Conservation (phyloP, 2,329 filamentous ascomycete genomes). For the Gnomoniopsis smithogilvyi region DNA sequence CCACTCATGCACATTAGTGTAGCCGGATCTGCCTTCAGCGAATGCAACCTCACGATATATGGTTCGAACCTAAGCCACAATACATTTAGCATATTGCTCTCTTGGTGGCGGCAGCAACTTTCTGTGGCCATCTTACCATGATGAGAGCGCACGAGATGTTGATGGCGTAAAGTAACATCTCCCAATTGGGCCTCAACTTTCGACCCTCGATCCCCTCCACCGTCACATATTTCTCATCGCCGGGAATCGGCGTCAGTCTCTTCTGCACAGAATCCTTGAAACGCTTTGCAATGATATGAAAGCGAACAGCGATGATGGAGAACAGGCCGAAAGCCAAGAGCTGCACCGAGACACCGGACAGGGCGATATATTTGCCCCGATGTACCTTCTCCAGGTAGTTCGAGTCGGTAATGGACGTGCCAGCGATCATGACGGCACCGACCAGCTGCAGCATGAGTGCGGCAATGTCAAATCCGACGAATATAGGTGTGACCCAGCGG, state of each 20-base stretch:
- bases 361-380: conserved; percentile 34
- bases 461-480: conserved; percentile 37
- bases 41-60: conserved; percentile 15
- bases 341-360: conserved; percentile 39
- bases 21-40: conserved; percentile 22
- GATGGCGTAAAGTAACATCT: conserved; percentile 30
- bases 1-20: conserved; percentile 26
- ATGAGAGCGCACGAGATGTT: conserved; percentile 29
- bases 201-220: conserved; percentile 19
- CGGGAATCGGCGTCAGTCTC: conserved; percentile 24
- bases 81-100: neutral
- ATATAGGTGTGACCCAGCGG: conserved; percentile 35
- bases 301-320: conserved; percentile 39
- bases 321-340: conserved; percentile 45
- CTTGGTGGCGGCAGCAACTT: neutral
- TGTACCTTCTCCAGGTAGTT: conserved; percentile 30
- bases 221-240: conserved; percentile 31
- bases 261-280: conserved; percentile 30
- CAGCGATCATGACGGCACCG: conserved; percentile 38
- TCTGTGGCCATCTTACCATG: conserved; percentile 22
- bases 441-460: conserved; percentile 36
- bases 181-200: conserved; percentile 31
- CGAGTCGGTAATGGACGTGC: conserved; percentile 28
- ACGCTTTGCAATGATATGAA: conserved; percentile 41
- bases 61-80: conserved; percentile 19